Evolutionary conservation across 2,329 filamentous ascomycete species (phyloP), one percentile per base, ranked within the genome.

Genomic region (Elsinoe batatas): DNA sequence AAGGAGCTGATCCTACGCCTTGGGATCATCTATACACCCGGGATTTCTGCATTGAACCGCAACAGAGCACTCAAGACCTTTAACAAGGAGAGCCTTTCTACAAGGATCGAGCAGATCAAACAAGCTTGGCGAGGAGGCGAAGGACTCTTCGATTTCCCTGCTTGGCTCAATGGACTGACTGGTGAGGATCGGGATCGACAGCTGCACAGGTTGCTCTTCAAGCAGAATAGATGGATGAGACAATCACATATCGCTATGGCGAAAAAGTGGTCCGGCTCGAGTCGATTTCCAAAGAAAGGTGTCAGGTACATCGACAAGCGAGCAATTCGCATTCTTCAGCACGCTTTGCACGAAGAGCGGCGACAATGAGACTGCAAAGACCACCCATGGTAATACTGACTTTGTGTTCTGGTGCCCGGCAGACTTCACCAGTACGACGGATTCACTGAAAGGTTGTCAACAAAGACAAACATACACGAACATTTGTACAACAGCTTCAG

Each of bases 21-120:
- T 37, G 68, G 65, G 64, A 66, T 63, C 13, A 56, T 70, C 1
- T 71, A 68, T 40, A 68, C 68, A 3, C 67, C 69, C 11, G 64
- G 59, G 7, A 42, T 43, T 20, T 60, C 58, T 5, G 17, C 11
- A 15, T n/a, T 15, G 2, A 51, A 51, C 17, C 18, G 32, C 32
- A 37, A 37, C 18, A 33, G 47, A 38, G 47, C 47, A 26, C 47
- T 51, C n/a, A 51, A 51, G 18, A 26, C 32, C 18, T 20, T n/a
- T 12, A 38, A 37, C 17, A 36, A 38, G 13, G 8, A n/a, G 33
- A 35, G n/a, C 2, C 40, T 55, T 7, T 15, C 11, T 7, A 18
- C 22, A 7, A 35, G 30, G 32, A 26, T 46, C 15, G 40, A 47
- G 13, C 20, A 33, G 12, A 47, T 55, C 12, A 20, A 55, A n/a